These are phyloP conservation scores for Luvunga scandens DNA, from an alignment of 345 rosid species.

Conservation along the genomic window DNA sequence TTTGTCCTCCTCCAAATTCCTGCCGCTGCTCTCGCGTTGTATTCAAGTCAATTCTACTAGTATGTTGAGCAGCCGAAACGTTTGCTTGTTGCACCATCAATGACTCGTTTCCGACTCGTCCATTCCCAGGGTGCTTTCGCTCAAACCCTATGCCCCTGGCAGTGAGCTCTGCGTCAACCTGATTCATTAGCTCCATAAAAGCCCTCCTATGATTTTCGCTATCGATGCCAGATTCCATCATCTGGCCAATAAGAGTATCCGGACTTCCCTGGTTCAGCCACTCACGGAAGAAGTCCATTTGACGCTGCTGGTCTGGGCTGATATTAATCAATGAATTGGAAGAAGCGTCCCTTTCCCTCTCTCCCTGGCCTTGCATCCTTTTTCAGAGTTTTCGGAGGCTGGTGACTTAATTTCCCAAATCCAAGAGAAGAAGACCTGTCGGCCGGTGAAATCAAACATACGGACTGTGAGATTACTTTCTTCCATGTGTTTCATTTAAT, in stretches of 20 bases:
- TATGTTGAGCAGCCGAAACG: neutral
- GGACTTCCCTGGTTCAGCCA: neutral
- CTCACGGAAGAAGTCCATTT: neutral
- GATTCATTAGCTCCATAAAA: neutral
- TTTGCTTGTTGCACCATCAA: neutral
- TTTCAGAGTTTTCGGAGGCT: neutral
- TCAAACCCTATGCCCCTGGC: neutral
- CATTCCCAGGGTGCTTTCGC: neutral
- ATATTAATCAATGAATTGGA: neutral
- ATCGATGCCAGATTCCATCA: neutral
- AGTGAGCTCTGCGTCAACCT: neutral
- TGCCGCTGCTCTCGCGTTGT: neutral
- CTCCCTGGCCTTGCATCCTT: neutral
- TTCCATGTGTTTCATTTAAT: neutral
- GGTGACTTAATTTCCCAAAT: neutral
- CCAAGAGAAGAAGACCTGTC: neutral
- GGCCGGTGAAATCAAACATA: neutral
- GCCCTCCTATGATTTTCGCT: neutral
- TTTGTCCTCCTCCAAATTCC: neutral
- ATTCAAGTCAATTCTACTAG: neutral
- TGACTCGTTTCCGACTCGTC: neutral
- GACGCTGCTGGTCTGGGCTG: neutral
- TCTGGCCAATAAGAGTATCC: neutral
- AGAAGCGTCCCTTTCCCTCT: constrained; percentile 14
- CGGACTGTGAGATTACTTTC: neutral